Conservation (phyloP, 805 yeast species). For the Candida endomychidarum region DNA sequence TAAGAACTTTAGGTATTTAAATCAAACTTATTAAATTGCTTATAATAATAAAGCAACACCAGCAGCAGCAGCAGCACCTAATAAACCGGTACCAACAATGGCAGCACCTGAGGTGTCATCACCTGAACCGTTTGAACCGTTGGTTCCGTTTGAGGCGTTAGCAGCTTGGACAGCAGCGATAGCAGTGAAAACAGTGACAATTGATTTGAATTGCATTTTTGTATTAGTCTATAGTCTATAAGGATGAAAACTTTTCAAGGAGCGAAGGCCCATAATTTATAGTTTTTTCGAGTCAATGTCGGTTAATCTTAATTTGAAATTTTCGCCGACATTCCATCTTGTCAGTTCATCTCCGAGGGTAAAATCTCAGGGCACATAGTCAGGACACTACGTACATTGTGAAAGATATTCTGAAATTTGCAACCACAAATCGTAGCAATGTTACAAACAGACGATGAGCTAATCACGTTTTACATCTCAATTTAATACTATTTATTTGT, state of each 20-base stretch:
- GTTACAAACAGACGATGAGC: conserved; percentile 1
- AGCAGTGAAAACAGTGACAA: conserved; percentile 69
- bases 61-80: conserved; percentile 84
- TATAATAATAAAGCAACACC: conserved; percentile 60
- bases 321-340: conserved; percentile 7
- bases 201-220: conserved; percentile 71
- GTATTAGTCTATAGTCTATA: conserved; percentile 8
- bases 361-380: too few relatives aligned
- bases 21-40: conserved; percentile 11
- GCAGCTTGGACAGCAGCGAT: conserved; percentile 63
- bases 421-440: conserved; percentile 6
- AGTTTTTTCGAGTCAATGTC: conserved; percentile 6
- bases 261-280: conserved; percentile 4
- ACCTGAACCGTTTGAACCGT: conserved; percentile 38
- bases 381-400: too few relatives aligned
- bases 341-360: conserved; percentile 2
- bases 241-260: conserved; percentile 8
- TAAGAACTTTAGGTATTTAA: conserved; percentile 5
- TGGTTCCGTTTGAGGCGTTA: conserved; percentile 39
- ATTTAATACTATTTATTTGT: too few relatives aligned
- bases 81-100: conserved; percentile 65
- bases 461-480: too few relatives aligned
- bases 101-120: conserved; percentile 34
- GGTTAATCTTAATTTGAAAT: neutral
- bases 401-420: too few relatives aligned